Evolutionary conservation across 345 rosid species (phyloP), one percentile per base, ranked within the genome.

Genomic region (Eucalyptus pauciflora): DNA sequence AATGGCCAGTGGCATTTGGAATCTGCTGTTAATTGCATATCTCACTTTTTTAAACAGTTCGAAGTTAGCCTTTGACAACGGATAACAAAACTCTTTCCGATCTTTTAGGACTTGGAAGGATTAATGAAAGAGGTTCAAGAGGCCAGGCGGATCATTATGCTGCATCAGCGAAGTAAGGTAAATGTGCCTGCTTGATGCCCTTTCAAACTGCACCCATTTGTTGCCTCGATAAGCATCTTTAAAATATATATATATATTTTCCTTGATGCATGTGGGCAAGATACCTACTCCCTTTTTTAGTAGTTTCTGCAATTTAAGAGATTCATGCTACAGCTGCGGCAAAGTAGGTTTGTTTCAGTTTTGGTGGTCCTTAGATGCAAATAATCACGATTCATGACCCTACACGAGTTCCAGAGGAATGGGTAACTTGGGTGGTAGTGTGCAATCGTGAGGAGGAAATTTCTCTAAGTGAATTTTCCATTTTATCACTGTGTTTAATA

Each of bases 101-200:
- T 52, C 62, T 94, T 56, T 91, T 91, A 98, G 99, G 99, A 98
- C 91, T 85, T 96, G 91, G 98, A 98, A 89, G 98, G 96, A 90
- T 92, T 98, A 91, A 95, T 98, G 99, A 96, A 95, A 92, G 99
- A 97, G 92, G 99, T 98, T 94, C 99, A 98, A 94, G 98, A 96
- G 92, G 99, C 99, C 89, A 95, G 99, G 92, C 94, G 99, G 90
- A 97, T 98, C 94, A 96, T 95, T 92, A 97, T 97, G 99, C 93
- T 98, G 91, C 99, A 98, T 94, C 99, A 94, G 92, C 98, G 98
- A 90, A 98, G 99, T 97, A 96, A 94, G 99, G 99, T 98, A 46
- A 86, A 86, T 90, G 87, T 89, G 69, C 45, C n/a, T 1, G 43
- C 56, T 49, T 25, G 76, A 87, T 86, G 76, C 86, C 60, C 89